These are phyloP conservation scores for Cryptococcus sp. DNA, from an alignment of 1,284 basidiomycete genomes.

Conservation along the genomic window DNA sequence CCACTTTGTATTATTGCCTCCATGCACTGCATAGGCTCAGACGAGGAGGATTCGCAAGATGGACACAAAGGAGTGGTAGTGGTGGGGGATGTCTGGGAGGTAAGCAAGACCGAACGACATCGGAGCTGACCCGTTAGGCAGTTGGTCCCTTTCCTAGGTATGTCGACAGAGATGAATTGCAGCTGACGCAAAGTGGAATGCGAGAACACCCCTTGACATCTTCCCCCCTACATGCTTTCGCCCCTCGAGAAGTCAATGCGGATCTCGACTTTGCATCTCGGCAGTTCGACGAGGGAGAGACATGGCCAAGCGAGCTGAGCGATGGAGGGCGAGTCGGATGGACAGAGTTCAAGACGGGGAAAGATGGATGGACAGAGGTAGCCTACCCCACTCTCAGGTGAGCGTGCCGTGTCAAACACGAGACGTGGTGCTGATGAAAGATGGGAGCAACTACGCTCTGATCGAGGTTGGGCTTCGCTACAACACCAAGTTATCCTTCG, in stretches of 20 bases:
- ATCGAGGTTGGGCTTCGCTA: constrained; percentile 43
- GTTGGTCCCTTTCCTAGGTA: constrained; percentile 39
- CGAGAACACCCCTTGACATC: constrained; percentile 38
- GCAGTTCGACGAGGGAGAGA: constrained; percentile 15
- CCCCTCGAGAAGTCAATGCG: constrained; percentile 8
- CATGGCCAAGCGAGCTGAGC: constrained; percentile 33
- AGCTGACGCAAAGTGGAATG: constrained; percentile 29
- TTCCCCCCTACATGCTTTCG: constrained; percentile 32
- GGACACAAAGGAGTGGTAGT: background rate
- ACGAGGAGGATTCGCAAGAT: constrained; percentile 9
- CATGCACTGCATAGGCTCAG: constrained; percentile 12
- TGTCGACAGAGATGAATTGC: background rate
- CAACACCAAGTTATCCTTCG: constrained; percentile 38
- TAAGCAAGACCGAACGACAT: background rate
- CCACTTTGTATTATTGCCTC: too few species aligned
- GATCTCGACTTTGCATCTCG: constrained; percentile 31
- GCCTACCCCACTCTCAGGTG: constrained; percentile 31
- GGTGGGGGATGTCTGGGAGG: constrained; percentile 5
- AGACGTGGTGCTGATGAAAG: constrained; percentile 8
- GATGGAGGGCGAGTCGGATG: constrained; percentile 32
- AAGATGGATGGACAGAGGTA: constrained; percentile 30
- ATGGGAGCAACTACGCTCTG: constrained; percentile 39
- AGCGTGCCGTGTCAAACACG: constrained; percentile 4
- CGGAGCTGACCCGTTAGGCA: constrained; percentile 18
- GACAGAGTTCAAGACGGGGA: constrained; percentile 19